phyloP scores from a whole-genome alignment of 2,329 filamentous ascomycete genomes.

The Beauveria sp. region DNA sequence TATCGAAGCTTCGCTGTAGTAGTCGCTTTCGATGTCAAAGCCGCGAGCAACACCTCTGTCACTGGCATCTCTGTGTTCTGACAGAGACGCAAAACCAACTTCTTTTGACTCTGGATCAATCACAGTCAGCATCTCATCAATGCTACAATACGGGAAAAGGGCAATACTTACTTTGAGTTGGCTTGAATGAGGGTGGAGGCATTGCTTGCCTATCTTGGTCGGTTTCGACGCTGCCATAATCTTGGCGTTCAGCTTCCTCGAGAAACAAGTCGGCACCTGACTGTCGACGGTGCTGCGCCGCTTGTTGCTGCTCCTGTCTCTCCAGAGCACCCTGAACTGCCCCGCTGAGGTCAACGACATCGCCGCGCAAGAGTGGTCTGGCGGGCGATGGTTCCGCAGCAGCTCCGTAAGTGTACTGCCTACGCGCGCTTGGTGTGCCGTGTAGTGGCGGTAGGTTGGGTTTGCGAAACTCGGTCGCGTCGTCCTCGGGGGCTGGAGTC shows the following conservation, averaged over 20 bases:
- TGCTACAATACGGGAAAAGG: not conserved
- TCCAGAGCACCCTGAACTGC: constrained; percentile 24
- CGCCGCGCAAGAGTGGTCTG: constrained; percentile 14
- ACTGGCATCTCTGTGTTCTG: constrained; percentile 11
- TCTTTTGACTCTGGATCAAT: not conserved
- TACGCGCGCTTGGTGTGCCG: constrained; percentile 28
- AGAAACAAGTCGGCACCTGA: not conserved
- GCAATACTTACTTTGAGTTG: not conserved
- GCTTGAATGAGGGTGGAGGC: constrained; percentile 1
- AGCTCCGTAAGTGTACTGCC: constrained; percentile 32
- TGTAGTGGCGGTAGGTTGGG: constrained; percentile 20
- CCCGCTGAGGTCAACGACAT: constrained; percentile 19
- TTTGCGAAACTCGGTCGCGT: constrained; percentile 15
- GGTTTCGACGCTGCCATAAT: not conserved
- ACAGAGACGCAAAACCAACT: constrained; percentile 5
- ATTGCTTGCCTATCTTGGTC: not conserved
- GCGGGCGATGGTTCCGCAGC: constrained; percentile 25
- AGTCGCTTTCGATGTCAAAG: constrained; percentile 29
- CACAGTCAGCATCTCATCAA: not conserved
- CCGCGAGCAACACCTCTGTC: constrained; percentile 27
- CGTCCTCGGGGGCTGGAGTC: constrained; percentile 3
- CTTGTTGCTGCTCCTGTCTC: constrained; percentile 14
- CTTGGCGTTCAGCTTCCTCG: not conserved
- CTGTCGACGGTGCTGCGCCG: constrained; percentile 3
- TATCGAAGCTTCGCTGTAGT: constrained; percentile 31